Percentiles rank a stretch among this genome's conserved stretches.
These are phyloP conservation scores for Astragalus membranaceus DNA, from an alignment of 306 rosid species.

Conservation along the genomic window DNA sequence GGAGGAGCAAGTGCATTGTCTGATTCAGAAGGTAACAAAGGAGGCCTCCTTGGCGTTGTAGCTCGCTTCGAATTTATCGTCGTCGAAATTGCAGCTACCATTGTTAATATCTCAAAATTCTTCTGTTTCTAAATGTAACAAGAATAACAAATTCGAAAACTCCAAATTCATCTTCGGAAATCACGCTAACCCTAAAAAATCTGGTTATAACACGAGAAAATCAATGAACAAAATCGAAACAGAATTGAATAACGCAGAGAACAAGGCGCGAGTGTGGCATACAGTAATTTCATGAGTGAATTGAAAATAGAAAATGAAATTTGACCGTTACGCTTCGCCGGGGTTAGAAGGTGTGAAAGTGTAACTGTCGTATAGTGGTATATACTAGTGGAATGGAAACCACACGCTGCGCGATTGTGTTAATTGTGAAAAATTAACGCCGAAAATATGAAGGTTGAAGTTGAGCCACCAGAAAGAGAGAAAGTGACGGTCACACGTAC, in stretches of 20 bases:
- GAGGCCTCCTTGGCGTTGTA: constrained; percentile 50
- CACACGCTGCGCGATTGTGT: constrained; percentile 27
- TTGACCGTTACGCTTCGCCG: constrained; percentile 50
- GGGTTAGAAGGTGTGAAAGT: constrained; percentile 28
- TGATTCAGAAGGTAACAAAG: constrained; percentile 71
- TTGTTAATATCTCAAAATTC: constrained; percentile 2
- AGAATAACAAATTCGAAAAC: background rate
- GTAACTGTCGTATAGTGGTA: constrained; percentile 39
- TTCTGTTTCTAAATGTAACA: background rate
- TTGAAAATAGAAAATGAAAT: constrained; percentile 25
- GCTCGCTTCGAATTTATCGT: constrained; percentile 50
- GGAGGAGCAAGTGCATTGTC: constrained; percentile 62
- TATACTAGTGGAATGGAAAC: background rate
- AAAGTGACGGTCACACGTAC: background rate
- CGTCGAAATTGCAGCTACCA: constrained; percentile 77
- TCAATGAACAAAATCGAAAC: background rate
- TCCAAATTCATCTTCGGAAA: constrained; percentile 33
- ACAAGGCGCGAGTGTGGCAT: background rate
- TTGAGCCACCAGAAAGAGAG: background rate
- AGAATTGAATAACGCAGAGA: background rate
- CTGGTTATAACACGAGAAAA: background rate
- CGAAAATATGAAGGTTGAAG: constrained; percentile 2
- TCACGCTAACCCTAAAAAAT: constrained; percentile 8
- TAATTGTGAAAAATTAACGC: constrained; percentile 10
- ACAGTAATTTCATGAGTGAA: background rate